Base-by-base conservation (phyloP, 179 eudicot species). In the Sideroxylon spinosum region DNA sequence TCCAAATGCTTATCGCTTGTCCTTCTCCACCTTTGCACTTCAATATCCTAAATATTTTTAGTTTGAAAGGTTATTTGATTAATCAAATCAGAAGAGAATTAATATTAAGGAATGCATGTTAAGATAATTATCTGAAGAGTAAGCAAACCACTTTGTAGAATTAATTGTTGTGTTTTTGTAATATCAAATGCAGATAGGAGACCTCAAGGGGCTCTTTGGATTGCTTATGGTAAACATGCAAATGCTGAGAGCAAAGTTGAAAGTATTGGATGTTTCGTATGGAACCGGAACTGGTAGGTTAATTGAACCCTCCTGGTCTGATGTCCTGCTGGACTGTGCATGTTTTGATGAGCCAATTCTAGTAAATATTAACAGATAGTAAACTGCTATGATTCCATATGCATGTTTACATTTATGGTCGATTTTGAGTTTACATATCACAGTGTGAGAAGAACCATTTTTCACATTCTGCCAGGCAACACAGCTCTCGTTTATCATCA, bases 401-500 rank as follows among this genome's bases (percentile, higher is more conserved):
- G 20, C 23, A n/a, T 55, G 19, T 8, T 6, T 32, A 4, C 7
- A 8, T 7, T 26, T n/a, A 64, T 50, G 28, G 48, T 77, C 19
- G 50, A 22, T 23, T 67, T 44, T 71, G 8, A 37, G 32, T 48
- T 57, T 64, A 14, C 63, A 52, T n/a, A 52, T 74, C 37, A 67
- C 44, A 52, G 16, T 26, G 14, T 3, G 7, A 19, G 62, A 76
- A 46, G 37, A 32, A 81, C 29, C 52, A 29, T 46, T n/a, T 67
- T 26, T 76, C 46, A 57, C 68, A 50, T 75, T 78, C 53, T 82
- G 77, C 62, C 95, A 95, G 98, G 89, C 73, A 95, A 95, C 81
- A 95, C 98, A 53, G 95, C 97, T 82, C 88, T 95, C 55, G 79
- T 95, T 32, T 95, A 95, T 85, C 98, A 95, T 75, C 88, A 95